A percentile compares a stretch with the other conserved stretches of the same genome.
Evolutionary conservation across 139 green algal species (phyloP).

Genomic region (Chlamydomonas sphaeroides): DNA sequence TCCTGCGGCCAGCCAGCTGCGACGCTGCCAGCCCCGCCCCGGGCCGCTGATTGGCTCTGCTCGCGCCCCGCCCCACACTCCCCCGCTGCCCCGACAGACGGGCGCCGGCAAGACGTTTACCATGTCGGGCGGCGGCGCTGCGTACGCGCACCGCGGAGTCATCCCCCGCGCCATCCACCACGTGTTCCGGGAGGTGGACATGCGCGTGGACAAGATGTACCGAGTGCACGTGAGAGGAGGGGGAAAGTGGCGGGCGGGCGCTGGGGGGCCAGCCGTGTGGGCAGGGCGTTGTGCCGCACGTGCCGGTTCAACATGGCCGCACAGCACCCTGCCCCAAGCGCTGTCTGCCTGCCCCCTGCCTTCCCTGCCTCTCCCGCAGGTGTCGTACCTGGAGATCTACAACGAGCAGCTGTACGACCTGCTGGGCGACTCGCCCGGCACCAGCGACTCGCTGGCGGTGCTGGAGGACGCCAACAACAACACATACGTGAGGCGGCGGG

Average conservation of each 20-base stretch:
- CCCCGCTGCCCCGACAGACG: slow-evolving; percentile 61
- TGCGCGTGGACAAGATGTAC: slow-evolving; percentile 69
- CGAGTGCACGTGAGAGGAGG: slow-evolving; percentile 40
- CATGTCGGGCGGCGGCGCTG: slow-evolving; percentile 69
- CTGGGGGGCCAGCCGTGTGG: too few relatives aligned
- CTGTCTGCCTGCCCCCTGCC: not conserved
- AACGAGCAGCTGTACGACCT: slow-evolving; percentile 85
- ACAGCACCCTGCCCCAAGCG: too few relatives aligned
- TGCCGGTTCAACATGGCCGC: too few relatives aligned
- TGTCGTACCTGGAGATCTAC: slow-evolving; percentile 88
- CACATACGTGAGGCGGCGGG: slow-evolving; percentile 41
- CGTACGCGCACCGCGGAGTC: slow-evolving; percentile 77
- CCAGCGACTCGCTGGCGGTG: slow-evolving; percentile 58
- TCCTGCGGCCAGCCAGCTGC: not conserved
- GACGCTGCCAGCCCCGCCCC: not conserved
- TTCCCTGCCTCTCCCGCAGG: slow-evolving; percentile 23
- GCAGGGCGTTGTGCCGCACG: too few relatives aligned
- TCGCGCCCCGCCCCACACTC: not conserved
- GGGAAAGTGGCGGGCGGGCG: not conserved
- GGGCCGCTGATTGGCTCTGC: not conserved
- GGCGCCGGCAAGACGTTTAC: slow-evolving; percentile 88
- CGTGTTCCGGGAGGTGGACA: slow-evolving; percentile 77
- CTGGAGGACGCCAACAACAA: slow-evolving; percentile 61
- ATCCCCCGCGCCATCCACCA: slow-evolving; percentile 74
- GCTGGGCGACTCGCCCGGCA: slow-evolving; percentile 66